Evolutionary conservation across 2,329 filamentous ascomycete species (phyloP), one percentile per base, ranked within the genome.

Genomic region (Pseudocercospora macadamiae): DNA sequence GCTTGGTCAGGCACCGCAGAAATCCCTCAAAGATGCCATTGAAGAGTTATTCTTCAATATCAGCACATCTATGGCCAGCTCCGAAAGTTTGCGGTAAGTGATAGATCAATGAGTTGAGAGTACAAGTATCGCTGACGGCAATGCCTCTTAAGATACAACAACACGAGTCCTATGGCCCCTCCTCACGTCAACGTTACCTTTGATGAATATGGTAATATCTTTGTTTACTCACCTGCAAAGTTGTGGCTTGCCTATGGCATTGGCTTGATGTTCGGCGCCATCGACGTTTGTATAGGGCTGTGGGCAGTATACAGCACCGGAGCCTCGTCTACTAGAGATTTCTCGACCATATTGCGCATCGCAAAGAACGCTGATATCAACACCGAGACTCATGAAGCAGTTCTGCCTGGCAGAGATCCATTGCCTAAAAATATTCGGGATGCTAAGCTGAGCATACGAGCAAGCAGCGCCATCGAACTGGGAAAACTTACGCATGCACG

Each of bases 21-120:
- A 8, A 18, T n/a, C 32, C 39, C 51, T 55, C 4, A 19, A 25
- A 5, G 32, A 49, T 14, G 39, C 19, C 8, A 26, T 57, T 21
- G 45, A 57, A 30, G 26, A 57, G 4, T 42, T 63, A 10, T 60
- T 63, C 51, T 54, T 55, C 10, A 63, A 63, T 34, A 45, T 63
- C 36, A 63, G 54, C 3, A 32, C 61, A 7, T 39, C 45, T 7
- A 37, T 61, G 23, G 44, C 58, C 36, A 56, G 51, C 37, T 55
- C 49, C 19, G n/a, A 51, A 10, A 18, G 14, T 10, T 18, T 30
- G 18, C 45, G 28, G 45, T 49, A 21, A 21, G 39, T n/a, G 36
- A 59, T 14, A 47, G 14, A 54, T 5, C 25, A 37, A 25, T 57
- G 23, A 37, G 32, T 32, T n/a, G n/a, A n/a, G n/a, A n/a, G n/a